Evolutionary conservation across 129 eudicot genomes (phyloP), one percentile per base, ranked within the genome.

Genomic region (Oenanthe sinensis): DNA sequence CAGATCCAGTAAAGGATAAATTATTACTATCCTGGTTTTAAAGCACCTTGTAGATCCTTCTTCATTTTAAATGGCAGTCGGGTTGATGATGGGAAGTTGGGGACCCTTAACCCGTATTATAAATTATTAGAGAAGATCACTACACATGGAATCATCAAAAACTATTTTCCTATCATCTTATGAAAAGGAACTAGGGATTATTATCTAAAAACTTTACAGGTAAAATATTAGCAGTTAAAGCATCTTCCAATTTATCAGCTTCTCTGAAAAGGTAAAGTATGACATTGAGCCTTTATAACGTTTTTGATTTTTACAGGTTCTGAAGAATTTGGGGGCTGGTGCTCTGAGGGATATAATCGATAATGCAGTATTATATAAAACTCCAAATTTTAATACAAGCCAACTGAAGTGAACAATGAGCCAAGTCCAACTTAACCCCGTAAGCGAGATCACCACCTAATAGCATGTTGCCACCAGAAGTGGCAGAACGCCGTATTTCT

Each of bases 251-350:
- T 22, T 30, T 3, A 7, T n/a, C n/a, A 22, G 33, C 67, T n/a
- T 22, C 14, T 12, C 28, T 58, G 14, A 22, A 60, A 58, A 22
- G 30, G 65, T 58, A n/a, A 7, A 8, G 65, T 22, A n/a, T 58
- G n/a, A 24, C 17, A 17, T 54, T 16, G 22, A 39, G 5, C 55
- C 73, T 60, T 42, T 48, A 75, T 68, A 48, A 30, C 22, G 52
- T 77, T 81, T 43, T 17, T 81, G 67, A n/a, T 17, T n/a, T 9
- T 16, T 13, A 63, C 74, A 93, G 97, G 98, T 93, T 82, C 91
- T 93, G 22, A 76, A 69, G 86, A 83, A 85, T 84, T 85, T 91
- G 78, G 98, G 98, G 30, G 79, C 88, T 11, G 89, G 79, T 71
- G 87, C 87, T 55, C 83, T 93, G 70, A 91, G 91, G 81, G 89